Evolutionary conservation across 441 rosid species (phyloP).

Genomic region (Gossypium trilobum): DNA sequence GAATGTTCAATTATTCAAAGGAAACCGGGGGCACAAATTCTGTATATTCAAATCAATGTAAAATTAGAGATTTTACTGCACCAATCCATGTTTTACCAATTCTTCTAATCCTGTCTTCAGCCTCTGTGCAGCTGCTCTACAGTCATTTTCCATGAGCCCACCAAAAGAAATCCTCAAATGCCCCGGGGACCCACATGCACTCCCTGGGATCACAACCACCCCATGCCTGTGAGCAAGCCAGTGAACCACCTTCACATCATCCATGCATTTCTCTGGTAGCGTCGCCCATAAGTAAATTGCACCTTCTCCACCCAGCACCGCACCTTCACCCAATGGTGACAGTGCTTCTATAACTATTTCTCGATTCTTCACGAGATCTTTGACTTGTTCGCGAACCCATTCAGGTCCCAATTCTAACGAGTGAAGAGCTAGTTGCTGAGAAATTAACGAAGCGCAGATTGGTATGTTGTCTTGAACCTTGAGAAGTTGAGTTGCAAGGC

Average conservation of each 20-base stretch:
- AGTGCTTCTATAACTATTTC: conserved; percentile 67
- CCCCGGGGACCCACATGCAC: conserved; percentile 67
- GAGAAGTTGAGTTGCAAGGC: conserved; percentile 56
- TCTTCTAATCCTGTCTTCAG: conserved; percentile 71
- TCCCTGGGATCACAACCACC: conserved; percentile 78
- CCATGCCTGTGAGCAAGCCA: conserved; percentile 87
- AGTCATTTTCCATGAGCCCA: conserved; percentile 57
- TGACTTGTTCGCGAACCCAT: conserved; percentile 66
- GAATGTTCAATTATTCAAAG: conserved; percentile 19
- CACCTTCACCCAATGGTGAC: conserved; percentile 63
- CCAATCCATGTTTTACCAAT: conserved; percentile 57
- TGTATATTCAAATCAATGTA: background rate
- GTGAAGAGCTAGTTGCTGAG: conserved; percentile 73
- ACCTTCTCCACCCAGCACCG: conserved; percentile 91
- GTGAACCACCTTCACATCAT: conserved; percentile 55
- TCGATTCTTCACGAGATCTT: conserved; percentile 66
- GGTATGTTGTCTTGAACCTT: conserved; percentile 97
- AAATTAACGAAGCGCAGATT: conserved; percentile 74
- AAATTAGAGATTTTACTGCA: conserved; percentile 14
- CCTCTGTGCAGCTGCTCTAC: conserved; percentile 63
- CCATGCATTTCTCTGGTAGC: conserved; percentile 46
- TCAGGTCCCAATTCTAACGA: conserved; percentile 67
- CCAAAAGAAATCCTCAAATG: conserved; percentile 78
- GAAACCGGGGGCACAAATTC: background rate
- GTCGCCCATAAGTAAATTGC: conserved; percentile 92